These are phyloP conservation scores for Metarhizium rileyi DNA, from an alignment of 2,329 filamentous ascomycete genomes.

Conservation along the genomic window DNA sequence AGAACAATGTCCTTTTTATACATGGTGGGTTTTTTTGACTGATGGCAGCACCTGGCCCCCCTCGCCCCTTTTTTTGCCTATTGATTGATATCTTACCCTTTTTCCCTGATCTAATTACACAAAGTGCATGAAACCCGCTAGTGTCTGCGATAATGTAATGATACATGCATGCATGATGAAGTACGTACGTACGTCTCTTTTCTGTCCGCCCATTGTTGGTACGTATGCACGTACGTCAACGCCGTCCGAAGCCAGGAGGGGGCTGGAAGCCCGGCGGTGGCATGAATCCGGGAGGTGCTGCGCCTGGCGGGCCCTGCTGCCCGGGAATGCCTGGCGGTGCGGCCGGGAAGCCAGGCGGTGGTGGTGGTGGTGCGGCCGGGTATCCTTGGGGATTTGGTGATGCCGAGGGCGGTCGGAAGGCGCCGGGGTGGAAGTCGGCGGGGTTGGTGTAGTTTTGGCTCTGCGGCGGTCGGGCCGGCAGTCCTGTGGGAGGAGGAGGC, in stretches of 20 bases:
- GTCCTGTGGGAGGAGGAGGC: conserved; percentile 38
- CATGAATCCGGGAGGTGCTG: conserved; percentile 32
- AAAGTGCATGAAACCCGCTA: not conserved
- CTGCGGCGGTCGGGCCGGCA: conserved; percentile 40
- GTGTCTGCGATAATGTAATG: not conserved
- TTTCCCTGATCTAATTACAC: not conserved
- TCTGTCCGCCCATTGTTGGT: not conserved
- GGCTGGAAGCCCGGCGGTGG: conserved; percentile 36
- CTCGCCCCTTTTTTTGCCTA: not conserved
- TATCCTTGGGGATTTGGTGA: conserved; percentile 30
- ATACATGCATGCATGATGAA: not conserved
- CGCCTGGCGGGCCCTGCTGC: conserved; percentile 14
- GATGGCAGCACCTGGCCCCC: too few species aligned
- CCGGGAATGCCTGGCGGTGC: conserved; percentile 24
- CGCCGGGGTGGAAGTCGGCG: conserved; percentile 37
- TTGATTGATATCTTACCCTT: not conserved
- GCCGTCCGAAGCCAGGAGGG: conserved; percentile 32
- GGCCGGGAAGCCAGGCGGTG: conserved; percentile 31
- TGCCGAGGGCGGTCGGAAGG: conserved; percentile 29
- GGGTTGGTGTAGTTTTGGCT: conserved; percentile 37
- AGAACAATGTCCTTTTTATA: not conserved
- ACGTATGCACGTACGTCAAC: too few species aligned
- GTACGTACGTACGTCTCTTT: not conserved
- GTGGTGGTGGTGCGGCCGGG: conserved; percentile 28
- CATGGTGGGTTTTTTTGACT: too few species aligned